These are phyloP conservation scores for Fusarium guadeloupense DNA, from an alignment of 2,329 filamentous ascomycete genomes.

Conservation along the genomic window DNA sequence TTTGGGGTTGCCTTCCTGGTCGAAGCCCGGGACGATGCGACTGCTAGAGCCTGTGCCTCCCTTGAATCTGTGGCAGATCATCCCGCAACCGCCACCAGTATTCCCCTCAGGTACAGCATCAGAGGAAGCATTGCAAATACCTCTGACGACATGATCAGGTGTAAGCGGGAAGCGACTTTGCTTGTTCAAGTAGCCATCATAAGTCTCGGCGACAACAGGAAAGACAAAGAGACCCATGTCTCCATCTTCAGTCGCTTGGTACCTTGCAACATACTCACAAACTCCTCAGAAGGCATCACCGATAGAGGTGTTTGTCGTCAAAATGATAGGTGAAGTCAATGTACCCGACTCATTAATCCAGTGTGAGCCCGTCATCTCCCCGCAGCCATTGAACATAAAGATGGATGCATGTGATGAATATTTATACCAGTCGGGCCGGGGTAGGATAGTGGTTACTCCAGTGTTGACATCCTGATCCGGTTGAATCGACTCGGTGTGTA, in stretches of 20 bases:
- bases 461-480: conserved; percentile 54
- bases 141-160: conserved; percentile 61
- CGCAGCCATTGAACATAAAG: conserved; percentile 71
- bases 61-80: conserved; percentile 73
- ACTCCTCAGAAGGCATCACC: conserved; percentile 68
- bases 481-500: conserved; percentile 56
- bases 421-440: conserved; percentile 55
- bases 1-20: conserved; percentile 45
- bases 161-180: conserved; percentile 63
- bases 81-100: conserved; percentile 73
- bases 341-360: conserved; percentile 71
- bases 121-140: conserved; percentile 60
- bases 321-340: conserved; percentile 65
- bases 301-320: conserved; percentile 67
- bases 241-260: conserved; percentile 54
- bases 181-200: conserved; percentile 69
- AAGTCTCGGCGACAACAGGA: conserved; percentile 70
- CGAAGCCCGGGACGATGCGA: conserved; percentile 61
- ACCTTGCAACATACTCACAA: conserved; percentile 62
- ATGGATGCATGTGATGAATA: conserved; percentile 59
- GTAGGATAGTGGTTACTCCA: conserved; percentile 60
- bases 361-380: conserved; percentile 69
- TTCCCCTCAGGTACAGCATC: conserved; percentile 68
- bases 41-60: conserved; percentile 72
- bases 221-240: conserved; percentile 63